Conservation (phyloP, 2,329 filamentous ascomycete species). For the Trichophyton simii region DNA sequence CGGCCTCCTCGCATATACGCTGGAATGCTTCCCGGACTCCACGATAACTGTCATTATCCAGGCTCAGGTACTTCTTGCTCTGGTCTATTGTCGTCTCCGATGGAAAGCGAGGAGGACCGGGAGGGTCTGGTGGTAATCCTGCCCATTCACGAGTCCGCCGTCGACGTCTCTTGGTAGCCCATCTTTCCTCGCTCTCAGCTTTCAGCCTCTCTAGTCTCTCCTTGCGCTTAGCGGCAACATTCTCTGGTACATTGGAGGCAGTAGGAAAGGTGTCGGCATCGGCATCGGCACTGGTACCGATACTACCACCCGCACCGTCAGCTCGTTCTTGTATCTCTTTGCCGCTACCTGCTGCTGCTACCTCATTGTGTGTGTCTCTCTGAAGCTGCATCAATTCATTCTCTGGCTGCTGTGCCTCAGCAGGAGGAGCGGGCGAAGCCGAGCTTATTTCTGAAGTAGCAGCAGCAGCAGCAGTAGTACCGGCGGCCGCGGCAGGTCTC, state of each 20-base stretch:
- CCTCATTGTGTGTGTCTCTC: conserved; percentile 25
- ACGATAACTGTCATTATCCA: conserved; percentile 53
- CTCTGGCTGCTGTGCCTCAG: conserved; percentile 17
- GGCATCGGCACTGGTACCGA: neutral
- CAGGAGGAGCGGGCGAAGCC: neutral
- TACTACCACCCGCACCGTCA: neutral
- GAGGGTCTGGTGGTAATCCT: conserved; percentile 53
- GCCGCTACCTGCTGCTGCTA: conserved; percentile 17
- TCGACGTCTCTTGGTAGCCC: conserved; percentile 52
- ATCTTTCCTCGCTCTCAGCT: conserved; percentile 49
- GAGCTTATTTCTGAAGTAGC: conserved; percentile 11
- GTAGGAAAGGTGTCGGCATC: neutral
- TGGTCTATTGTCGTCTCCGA: conserved; percentile 75
- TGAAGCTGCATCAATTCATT: conserved; percentile 29
- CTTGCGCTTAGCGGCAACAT: conserved; percentile 42
- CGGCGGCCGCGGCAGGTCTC: conserved; percentile 29
- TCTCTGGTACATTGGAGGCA: conserved; percentile 25
- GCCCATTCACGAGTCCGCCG: conserved; percentile 57
- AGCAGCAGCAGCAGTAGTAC: conserved; percentile 13
- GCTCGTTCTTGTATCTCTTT: neutral
- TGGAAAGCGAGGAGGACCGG: conserved; percentile 59
- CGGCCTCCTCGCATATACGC: conserved; percentile 53
- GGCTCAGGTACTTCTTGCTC: conserved; percentile 54
- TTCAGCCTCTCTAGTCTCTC: conserved; percentile 44
- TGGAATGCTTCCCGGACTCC: conserved; percentile 55